Percentiles rank a stretch among this genome's conserved stretches.
Conservation (phyloP, 73 alveolate species). For the Tetrahymena malaccensis region DNA sequence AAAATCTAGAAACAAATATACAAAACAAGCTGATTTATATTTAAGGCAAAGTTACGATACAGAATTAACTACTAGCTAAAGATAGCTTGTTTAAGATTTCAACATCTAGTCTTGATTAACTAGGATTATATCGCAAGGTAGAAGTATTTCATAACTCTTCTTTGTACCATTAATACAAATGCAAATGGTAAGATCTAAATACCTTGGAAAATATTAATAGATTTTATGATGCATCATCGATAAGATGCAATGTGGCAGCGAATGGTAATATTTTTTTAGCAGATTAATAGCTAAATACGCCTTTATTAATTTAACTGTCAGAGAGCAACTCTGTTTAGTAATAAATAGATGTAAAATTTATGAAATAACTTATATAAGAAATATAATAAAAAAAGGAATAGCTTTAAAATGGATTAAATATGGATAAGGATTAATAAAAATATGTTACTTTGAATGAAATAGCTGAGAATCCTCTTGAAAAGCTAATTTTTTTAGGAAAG, state of each 20-base stretch:
- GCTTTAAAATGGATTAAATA: too few relatives aligned
- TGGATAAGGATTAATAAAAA: too few relatives aligned
- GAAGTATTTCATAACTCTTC: neutral
- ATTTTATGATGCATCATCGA: neutral
- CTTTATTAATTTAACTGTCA: neutral
- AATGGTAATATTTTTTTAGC: neutral
- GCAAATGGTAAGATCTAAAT: neutral
- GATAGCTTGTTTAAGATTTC: neutral
- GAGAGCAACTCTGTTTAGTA: neutral
- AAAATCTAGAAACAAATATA: too few relatives aligned
- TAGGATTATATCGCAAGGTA: neutral
- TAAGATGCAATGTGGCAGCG: neutral
- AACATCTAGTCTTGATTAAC: neutral
- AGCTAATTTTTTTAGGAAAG: neutral
- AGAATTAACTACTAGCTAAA: neutral
- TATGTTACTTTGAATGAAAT: neutral
- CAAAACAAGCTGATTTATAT: too few relatives aligned
- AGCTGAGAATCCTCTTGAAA: neutral
- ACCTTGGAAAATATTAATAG: neutral
- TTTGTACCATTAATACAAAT: neutral
- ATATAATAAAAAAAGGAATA: too few relatives aligned
- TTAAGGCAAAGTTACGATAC: neutral
- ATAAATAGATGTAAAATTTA: neutral
- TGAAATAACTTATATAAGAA: neutral
- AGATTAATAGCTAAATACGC: neutral